Conservation (phyloP, 495 filamentous ascomycete genomes). For the Immersiella caudata region DNA sequence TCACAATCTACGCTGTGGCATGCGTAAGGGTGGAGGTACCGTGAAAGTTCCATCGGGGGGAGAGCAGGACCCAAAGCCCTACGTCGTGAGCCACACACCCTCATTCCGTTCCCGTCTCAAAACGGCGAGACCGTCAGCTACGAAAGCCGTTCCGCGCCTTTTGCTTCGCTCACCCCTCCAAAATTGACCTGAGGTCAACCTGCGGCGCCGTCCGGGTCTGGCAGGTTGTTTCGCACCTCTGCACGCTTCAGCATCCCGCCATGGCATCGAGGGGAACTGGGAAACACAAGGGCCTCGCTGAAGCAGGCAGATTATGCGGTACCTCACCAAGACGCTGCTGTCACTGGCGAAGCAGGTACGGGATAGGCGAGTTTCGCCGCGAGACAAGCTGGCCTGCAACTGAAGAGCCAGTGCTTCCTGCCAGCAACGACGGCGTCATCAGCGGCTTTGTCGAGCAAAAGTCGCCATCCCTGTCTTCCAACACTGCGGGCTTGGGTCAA, state of each 20-base stretch:
- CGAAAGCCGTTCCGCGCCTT: constrained; percentile 28
- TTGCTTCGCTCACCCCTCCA: constrained; percentile 1
- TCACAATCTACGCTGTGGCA: neutral
- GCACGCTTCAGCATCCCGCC: neutral
- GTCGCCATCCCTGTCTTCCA: neutral
- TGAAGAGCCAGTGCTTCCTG: neutral
- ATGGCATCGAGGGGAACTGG: neutral
- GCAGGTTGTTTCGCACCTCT: neutral
- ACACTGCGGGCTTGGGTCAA: neutral
- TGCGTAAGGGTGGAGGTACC: neutral
- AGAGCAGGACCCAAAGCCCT: constrained; percentile 15
- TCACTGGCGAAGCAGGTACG: neutral
- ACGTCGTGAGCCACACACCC: neutral
- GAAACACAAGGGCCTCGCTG: neutral
- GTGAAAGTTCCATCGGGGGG: constrained; percentile 13
- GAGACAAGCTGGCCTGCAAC: neutral
- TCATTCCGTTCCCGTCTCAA: neutral
- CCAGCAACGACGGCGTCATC: neutral
- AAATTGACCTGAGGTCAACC: neutral
- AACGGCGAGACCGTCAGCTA: constrained; percentile 26
- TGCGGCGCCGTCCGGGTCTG: neutral
- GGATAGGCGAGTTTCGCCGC: neutral
- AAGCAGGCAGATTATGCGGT: neutral
- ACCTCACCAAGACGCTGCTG: neutral
- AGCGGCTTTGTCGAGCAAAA: constrained; percentile 2